A percentile compares a stretch with the other conserved stretches of the same genome.
Conservation (phyloP, 2,329 filamentous ascomycete species). For the Dendryphion nanum region DNA sequence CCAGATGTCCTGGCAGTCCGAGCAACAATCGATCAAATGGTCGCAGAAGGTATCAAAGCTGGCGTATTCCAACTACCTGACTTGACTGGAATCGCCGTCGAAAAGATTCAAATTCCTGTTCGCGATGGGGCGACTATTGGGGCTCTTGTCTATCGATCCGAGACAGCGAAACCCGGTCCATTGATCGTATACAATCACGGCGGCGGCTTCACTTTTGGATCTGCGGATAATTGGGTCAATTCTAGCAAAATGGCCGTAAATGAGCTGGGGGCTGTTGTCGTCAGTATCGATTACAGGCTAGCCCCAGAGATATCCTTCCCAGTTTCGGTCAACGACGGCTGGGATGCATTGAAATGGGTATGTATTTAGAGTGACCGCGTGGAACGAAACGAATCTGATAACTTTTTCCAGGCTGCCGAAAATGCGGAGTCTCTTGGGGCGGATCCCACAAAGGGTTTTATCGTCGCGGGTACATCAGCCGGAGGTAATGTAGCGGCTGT, state of each 20-base stretch:
- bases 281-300: constrained; percentile 12
- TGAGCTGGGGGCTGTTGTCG: constrained; percentile 7
- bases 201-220: constrained; percentile 15
- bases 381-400: no score
- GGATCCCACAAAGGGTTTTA: constrained; percentile 12
- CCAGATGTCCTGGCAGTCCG: constrained; percentile 1
- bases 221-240: constrained; percentile 10
- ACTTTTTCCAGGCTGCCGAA: constrained; percentile 7
- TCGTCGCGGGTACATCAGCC: constrained; percentile 15
- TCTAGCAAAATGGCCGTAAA: constrained; percentile 6
- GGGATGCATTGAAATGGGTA: constrained; percentile 16
- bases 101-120: constrained; percentile 13
- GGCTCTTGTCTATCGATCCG: constrained; percentile 7
- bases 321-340: constrained; percentile 6
- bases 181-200: constrained; percentile 19
- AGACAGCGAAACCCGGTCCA: constrained; percentile 9
- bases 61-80: constrained; percentile 10
- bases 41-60: constrained; percentile 6
- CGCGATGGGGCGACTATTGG: constrained; percentile 11
- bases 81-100: constrained; percentile 7
- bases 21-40: constrained; percentile 1
- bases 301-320: constrained; percentile 13
- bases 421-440: constrained; percentile 11
- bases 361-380: background rate
- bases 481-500: constrained; percentile 15